Base-by-base conservation (phyloP, 306 rosid genomes). In the Erythrophleum fordii region DNA sequence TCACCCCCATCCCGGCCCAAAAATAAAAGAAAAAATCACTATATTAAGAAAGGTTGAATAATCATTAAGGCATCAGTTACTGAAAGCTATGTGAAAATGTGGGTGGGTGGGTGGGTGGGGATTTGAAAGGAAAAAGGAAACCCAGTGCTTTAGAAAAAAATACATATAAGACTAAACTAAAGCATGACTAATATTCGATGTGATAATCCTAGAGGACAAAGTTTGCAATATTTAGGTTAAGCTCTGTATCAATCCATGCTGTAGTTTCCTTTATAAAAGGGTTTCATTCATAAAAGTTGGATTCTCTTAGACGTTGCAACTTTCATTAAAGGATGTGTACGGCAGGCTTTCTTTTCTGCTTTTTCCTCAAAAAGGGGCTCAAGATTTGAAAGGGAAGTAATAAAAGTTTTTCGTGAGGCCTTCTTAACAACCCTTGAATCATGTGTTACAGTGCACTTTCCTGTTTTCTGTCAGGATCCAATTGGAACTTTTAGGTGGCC, bases 221-320 rank as follows among this genome's bases (percentile, higher is more conserved):
- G 41, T 39, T 39, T 51, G 78, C 53, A 76, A 76, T 41, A 62
- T 49, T 62, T 18, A 65, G 37, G 75, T 77, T 64, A 42, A 41
- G 61, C 34, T 73, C 41, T 18, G 52, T 11, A 75, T 42, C 34
- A 75, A 51, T 83, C 28, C 72, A 80, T 45, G 64, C 44, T 76
- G 64, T 76, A 44, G n/a, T 18, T 29, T 34, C 37, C 73, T 75
- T 76, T 76, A 52, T 73, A 59, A 69, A 84, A 69, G 71, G 66
- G 51, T 69, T 16, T 46, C 75, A 1, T 31, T 31, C 72, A 34
- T 11, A 76, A 85, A 81, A 81, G 77, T 58, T 48, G 48, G 85
- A 77, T 81, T 80, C 83, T 76, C n/a, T 61, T 35, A 45, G 16
- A 45, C 69, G 52, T 69, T 51, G 72, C 51, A 66, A 56, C 67